Base-by-base conservation (phyloP, 2,329 filamentous ascomycete species). In the Arthroderma sp. region DNA sequence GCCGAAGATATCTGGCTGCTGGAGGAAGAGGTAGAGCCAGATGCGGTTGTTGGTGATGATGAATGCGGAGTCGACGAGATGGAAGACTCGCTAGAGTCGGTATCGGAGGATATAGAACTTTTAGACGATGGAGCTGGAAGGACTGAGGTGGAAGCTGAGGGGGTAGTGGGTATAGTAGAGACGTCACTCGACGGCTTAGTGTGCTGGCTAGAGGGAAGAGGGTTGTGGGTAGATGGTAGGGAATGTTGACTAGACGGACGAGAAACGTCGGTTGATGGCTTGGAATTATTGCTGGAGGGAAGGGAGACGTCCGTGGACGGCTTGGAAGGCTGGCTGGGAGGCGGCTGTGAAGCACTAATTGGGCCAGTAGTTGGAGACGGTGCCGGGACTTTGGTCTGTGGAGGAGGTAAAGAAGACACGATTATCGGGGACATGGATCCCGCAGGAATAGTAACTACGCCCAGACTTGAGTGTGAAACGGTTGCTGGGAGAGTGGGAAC, bases 401-500 rank as follows among this genome's bases (percentile, higher is more conserved):
- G 31, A 19, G 55, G 37, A 9, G 56, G 59, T 35, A 43, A 6
- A 13, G 55, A 55, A 13, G 59, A 43, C 13, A 59, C 54, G 28
- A 55, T 56, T 23, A 60, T 54, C 19, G 58, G 59, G 25, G 61
- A 25, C 35, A 56, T 56, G 25, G 59, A 51, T n/a, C 62, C 61
- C 39, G 61, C 59, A 9, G 63, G 63, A 51, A 66, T 62, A 4
- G 65, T 66, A 21, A 66, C 44, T 49, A 59, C 25, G 2, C 65
- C 64, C 25, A 63, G 54, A 11, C 58, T 25, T 15, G 63, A 61
- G 41, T 64, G 62, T 21, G 65, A 65, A 23, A 66, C 59, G 15
- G 61, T 62, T 35, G 65, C 63, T 15, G 65, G 63, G 13, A 66
- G 61, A 15, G 62, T 62, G 44, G 61, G 44, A 35, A 66, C 62